Percentiles rank a stretch among this genome's conserved stretches.
These are phyloP conservation scores for Lactarius sp. DNA, from an alignment of 768 basidiomycete genomes.

Conservation along the genomic window DNA sequence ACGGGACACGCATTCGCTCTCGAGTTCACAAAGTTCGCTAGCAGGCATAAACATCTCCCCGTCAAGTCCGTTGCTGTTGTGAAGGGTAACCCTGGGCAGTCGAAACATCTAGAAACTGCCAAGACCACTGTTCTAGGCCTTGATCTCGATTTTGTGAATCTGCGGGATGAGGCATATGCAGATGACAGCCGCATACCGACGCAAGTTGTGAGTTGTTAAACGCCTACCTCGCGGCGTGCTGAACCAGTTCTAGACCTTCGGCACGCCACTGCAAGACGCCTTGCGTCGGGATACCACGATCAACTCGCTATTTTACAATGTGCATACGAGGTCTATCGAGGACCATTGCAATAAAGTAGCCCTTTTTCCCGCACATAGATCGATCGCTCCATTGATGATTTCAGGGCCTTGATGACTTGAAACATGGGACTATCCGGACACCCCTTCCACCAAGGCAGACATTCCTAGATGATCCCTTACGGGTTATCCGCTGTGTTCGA, in stretches of 20 bases:
- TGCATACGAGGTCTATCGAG: slow-evolving; percentile 80
- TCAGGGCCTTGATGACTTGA: slow-evolving; percentile 83
- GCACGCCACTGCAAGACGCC: slow-evolving; percentile 90
- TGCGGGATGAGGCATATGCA: slow-evolving; percentile 90
- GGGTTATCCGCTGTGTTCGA: slow-evolving; percentile 84
- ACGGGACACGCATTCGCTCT: slow-evolving; percentile 90
- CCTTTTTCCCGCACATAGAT: not conserved
- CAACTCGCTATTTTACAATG: slow-evolving; percentile 94
- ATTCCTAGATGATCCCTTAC: slow-evolving; percentile 89
- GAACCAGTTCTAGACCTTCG: slow-evolving; percentile 58
- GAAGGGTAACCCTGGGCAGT: slow-evolving; percentile 92
- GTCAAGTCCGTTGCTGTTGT: slow-evolving; percentile 72
- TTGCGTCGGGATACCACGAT: slow-evolving; percentile 89
- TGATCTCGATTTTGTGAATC: slow-evolving; percentile 90
- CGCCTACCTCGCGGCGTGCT: not conserved
- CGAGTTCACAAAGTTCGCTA: slow-evolving; percentile 61
- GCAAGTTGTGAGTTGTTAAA: slow-evolving; percentile 53
- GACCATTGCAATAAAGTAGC: slow-evolving; percentile 76
- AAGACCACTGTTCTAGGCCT: slow-evolving; percentile 73
- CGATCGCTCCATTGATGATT: not conserved
- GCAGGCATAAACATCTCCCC: slow-evolving; percentile 44
- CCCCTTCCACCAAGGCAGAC: slow-evolving; percentile 84
- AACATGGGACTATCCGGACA: slow-evolving; percentile 74
- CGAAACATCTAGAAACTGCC: slow-evolving; percentile 96
- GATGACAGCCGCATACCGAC: slow-evolving; percentile 85